Evolutionary conservation across 2,329 filamentous ascomycete species (phyloP), one percentile per base, ranked within the genome.

Genomic region (Alternaria atra): DNA sequence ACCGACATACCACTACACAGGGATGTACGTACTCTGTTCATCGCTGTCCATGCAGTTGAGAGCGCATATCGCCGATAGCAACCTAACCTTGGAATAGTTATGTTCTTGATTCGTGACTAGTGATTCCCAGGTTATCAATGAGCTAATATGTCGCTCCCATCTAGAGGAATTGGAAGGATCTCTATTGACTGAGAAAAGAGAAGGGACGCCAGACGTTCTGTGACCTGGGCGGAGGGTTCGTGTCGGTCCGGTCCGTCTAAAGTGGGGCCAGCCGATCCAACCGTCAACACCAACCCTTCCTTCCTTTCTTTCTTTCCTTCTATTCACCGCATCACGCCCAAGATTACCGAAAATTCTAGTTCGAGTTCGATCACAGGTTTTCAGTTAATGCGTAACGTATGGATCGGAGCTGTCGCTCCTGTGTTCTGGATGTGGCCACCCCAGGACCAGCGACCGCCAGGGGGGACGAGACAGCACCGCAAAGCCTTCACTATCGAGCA

Each of bases 161-260:
- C 2, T 34, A 9, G 20, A 17, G 30, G 6, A 23, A 8, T 34
- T 20, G 1, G 12, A 5, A 6, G 17, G 6, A 9, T 15, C 5
- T 15, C 23, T 43, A 20, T 13, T 43, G 5, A 43, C 12, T 10
- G 13, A 4, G 12, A 27, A 10, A 15, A 27, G 23, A 27, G 5
- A 43, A 8, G 23, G 27, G 17, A 48, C 30, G 17, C 46, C 30
- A 34, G 30, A 48, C 27, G 30, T 20, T 48, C 46, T 32, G 30
- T 48, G 17, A 29, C 1, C 46, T 25, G 30, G 20, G 13, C 3
- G 42, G 30, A 20, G 44, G 44, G 44, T 30, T 47, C 29, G 30
- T 13, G 29, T 32, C 46, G 46, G 46, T 35, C 12, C 25, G 30
- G 30, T 48, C 30, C 30, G 30, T 48, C 46, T 30, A 30, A 48